phyloP scores from a whole-genome alignment of 805 yeast species.

The Candida pseudofarinosa region DNA sequence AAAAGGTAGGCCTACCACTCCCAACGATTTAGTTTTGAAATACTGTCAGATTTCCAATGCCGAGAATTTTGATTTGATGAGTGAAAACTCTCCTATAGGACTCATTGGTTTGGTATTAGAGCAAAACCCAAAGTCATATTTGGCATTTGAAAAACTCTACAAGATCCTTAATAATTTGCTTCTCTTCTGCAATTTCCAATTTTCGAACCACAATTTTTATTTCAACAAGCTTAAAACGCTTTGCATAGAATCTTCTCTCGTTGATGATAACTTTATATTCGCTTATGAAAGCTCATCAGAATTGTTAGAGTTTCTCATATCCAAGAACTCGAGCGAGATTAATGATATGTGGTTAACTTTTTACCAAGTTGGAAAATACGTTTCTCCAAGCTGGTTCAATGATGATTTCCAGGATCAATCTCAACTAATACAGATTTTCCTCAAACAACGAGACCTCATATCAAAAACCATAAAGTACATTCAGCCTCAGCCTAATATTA shows the following conservation, averaged over 20 bases:
- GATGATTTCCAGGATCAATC: slow-evolving; percentile 12
- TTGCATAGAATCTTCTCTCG: slow-evolving; percentile 66
- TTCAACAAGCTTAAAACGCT: slow-evolving; percentile 37
- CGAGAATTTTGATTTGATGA: slow-evolving; percentile 4
- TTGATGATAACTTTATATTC: slow-evolving; percentile 54
- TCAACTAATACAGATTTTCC: slow-evolving; percentile 26
- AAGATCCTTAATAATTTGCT: slow-evolving; percentile 38
- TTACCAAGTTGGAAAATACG: slow-evolving; percentile 65
- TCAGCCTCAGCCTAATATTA: slow-evolving; percentile 37
- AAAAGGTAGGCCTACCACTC: slow-evolving; percentile 33
- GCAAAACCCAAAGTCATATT: slow-evolving; percentile 49
- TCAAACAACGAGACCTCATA: slow-evolving; percentile 52
- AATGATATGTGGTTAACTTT: slow-evolving; percentile 62
- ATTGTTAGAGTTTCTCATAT: slow-evolving; percentile 27
- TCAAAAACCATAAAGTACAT: slow-evolving; percentile 44
- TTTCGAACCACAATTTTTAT: slow-evolving; percentile 12
- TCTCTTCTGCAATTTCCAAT: slow-evolving; percentile 30
- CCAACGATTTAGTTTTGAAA: slow-evolving; percentile 30
- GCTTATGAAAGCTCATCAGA: slow-evolving; percentile 46
- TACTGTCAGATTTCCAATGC: slow-evolving; percentile 12
- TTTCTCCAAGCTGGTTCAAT: slow-evolving; percentile 25
- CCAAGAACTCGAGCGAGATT: slow-evolving; percentile 11
- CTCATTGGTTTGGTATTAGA: slow-evolving; percentile 46
- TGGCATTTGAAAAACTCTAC: slow-evolving; percentile 38
- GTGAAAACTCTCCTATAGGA: slow-evolving; percentile 23